These are phyloP conservation scores for Lentinus tigrinus DNA, from an alignment of 768 basidiomycete species.

Conservation along the genomic window DNA sequence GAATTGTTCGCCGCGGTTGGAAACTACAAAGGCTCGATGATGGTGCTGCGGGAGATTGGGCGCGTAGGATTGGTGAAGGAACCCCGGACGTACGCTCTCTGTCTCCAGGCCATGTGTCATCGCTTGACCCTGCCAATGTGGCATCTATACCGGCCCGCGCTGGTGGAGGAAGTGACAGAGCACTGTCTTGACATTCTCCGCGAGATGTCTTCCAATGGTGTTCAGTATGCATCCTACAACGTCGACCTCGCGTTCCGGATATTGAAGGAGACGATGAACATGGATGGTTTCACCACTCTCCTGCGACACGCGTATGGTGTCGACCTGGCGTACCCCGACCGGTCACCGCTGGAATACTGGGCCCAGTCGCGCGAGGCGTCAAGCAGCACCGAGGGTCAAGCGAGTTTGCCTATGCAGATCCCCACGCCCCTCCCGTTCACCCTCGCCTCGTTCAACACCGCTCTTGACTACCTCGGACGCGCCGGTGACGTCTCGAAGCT, in stretches of 20 bases:
- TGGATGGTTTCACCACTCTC: slow-evolving; percentile 53
- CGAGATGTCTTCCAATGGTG: slow-evolving; percentile 52
- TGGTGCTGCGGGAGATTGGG: slow-evolving; percentile 61
- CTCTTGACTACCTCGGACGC: slow-evolving; percentile 67
- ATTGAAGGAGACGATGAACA: slow-evolving; percentile 62
- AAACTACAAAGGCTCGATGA: slow-evolving; percentile 57
- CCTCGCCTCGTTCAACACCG: slow-evolving; percentile 68
- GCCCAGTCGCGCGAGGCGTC: slow-evolving; percentile 7
- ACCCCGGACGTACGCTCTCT: slow-evolving; percentile 57
- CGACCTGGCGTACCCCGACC: slow-evolving; percentile 74
- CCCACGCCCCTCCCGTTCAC: slow-evolving; percentile 34
- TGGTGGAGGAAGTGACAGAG: slow-evolving; percentile 43
- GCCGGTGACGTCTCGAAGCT: slow-evolving; percentile 61
- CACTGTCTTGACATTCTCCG: slow-evolving; percentile 51
- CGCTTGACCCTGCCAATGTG: slow-evolving; percentile 61
- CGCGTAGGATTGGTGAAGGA: slow-evolving; percentile 44
- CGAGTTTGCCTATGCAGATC: neutral
- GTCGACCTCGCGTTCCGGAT: slow-evolving; percentile 70
- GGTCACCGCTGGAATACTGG: slow-evolving; percentile 51
- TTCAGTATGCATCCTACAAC: slow-evolving; percentile 56
- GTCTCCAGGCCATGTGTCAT: slow-evolving; percentile 69
- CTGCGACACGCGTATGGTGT: slow-evolving; percentile 73
- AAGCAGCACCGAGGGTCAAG: neutral
- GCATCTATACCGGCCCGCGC: slow-evolving; percentile 31
- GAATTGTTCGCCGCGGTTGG: slow-evolving; percentile 76